These are phyloP conservation scores for Candida smagusa DNA, from an alignment of 1,139 yeast species.

Conservation along the genomic window DNA sequence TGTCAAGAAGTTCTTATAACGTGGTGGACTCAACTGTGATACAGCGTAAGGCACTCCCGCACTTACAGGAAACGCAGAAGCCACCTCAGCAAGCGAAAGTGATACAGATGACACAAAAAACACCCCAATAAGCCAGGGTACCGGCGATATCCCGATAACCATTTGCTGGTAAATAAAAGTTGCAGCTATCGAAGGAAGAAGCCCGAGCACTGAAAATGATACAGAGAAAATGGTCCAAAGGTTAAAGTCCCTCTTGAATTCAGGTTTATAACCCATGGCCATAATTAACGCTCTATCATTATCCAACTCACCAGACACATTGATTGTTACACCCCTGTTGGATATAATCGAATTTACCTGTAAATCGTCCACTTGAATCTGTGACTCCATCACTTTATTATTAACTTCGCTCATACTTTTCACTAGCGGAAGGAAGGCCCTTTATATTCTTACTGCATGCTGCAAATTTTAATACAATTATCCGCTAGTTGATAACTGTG, in stretches of 20 bases:
- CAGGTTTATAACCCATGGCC: conserved; percentile 72
- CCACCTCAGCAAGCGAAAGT: conserved; percentile 45
- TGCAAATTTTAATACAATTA: too few relatives aligned
- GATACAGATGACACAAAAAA: conserved; percentile 51
- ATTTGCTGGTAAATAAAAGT: conserved; percentile 51
- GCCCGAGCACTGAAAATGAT: conserved; percentile 71
- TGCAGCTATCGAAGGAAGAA: conserved; percentile 67
- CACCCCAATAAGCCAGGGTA: conserved; percentile 54
- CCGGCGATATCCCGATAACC: conserved; percentile 52
- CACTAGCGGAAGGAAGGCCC: too few relatives aligned
- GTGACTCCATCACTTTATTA: conserved; percentile 15
- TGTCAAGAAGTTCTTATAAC: conserved; percentile 50
- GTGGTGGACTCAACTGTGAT: conserved; percentile 52
- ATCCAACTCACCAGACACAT: conserved; percentile 46
- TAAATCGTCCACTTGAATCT: conserved; percentile 39
- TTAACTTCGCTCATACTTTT: too few relatives aligned
- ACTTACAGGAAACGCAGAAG: conserved; percentile 46
- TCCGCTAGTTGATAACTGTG: too few relatives aligned
- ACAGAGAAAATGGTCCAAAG: conserved; percentile 63
- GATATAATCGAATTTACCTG: conserved; percentile 37
- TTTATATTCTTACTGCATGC: too few relatives aligned
- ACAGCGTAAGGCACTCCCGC: conserved; percentile 51
- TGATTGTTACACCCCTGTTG: conserved; percentile 33
- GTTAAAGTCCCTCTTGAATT: conserved; percentile 66
- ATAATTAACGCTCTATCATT: conserved; percentile 54